Conservation (phyloP, 2,329 filamentous ascomycete species). For the Aspergillus calidoustus region DNA sequence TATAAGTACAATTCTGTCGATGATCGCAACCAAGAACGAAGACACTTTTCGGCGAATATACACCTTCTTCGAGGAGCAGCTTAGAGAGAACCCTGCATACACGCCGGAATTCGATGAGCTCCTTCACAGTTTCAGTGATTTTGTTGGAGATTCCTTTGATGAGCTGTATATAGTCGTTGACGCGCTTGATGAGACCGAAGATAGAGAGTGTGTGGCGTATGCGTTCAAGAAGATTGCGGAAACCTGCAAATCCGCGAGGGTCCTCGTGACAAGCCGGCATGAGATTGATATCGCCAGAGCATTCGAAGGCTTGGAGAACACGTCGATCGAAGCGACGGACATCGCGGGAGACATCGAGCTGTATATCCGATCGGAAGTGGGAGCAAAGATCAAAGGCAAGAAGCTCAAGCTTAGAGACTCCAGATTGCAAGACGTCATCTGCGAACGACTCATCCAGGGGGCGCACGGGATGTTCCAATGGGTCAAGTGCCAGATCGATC, state of each 20-base stretch:
- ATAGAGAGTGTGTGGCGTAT: neutral
- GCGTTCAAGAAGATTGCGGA: neutral
- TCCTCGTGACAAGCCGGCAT: neutral
- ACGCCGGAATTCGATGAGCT: neutral
- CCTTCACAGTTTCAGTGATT: neutral
- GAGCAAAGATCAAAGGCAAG: neutral
- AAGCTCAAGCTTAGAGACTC: neutral
- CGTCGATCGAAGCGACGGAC: neutral
- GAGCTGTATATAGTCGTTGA: neutral
- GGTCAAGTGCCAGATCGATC: slow-evolving; percentile 9
- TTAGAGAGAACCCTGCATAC: neutral
- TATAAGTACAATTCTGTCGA: neutral
- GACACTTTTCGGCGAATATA: neutral
- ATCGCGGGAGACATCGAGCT: neutral
- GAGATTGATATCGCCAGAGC: neutral
- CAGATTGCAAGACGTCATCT: neutral
- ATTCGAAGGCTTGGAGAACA: neutral
- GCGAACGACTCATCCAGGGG: neutral
- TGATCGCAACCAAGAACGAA: neutral
- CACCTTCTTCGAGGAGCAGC: neutral
- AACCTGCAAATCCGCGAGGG: neutral
- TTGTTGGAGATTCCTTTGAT: neutral
- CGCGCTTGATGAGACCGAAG: neutral
- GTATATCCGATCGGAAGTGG: neutral
- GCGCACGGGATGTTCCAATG: slow-evolving; percentile 12